phyloP scores from a whole-genome alignment of 305 asterid genomes.

The Striga hermonthica region DNA sequence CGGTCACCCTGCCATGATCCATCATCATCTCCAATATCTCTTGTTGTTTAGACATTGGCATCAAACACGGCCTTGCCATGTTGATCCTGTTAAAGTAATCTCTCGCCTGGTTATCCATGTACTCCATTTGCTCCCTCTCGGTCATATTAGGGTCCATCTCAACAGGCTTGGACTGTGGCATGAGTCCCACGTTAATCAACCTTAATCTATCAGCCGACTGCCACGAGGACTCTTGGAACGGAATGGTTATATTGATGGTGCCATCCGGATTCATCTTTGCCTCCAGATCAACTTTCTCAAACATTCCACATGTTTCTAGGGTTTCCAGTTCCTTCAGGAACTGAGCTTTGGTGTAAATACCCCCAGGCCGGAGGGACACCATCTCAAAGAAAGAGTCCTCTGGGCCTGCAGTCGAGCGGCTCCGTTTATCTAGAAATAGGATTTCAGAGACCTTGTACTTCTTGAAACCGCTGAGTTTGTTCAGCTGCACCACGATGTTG shows the following conservation, averaged over 20 bases:
- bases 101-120: constrained; percentile 57
- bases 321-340: constrained; percentile 89
- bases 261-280: constrained; percentile 82
- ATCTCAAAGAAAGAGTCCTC: constrained; percentile 92
- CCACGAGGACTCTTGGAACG: constrained; percentile 84
- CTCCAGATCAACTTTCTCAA: constrained; percentile 89
- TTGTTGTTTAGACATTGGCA: constrained; percentile 59
- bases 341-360: constrained; percentile 83
- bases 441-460: constrained; percentile 82
- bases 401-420: constrained; percentile 54
- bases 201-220: constrained; percentile 74
- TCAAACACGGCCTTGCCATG: constrained; percentile 74
- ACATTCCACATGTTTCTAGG: constrained; percentile 91
- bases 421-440: constrained; percentile 57
- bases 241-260: constrained; percentile 58
- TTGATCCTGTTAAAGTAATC: constrained; percentile 83
- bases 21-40: constrained; percentile 74
- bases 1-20: constrained; percentile 75
- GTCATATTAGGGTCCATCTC: constrained; percentile 97
- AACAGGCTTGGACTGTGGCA: constrained; percentile 80
- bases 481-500: constrained; percentile 71
- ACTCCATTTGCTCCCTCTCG: constrained; percentile 75
- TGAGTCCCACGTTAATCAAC: constrained; percentile 81
- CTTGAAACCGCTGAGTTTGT: constrained; percentile 82
- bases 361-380: constrained; percentile 87